Evolutionary conservation across 306 rosid genomes (phyloP).

Genomic region (Astragalus glycyphyllos): DNA sequence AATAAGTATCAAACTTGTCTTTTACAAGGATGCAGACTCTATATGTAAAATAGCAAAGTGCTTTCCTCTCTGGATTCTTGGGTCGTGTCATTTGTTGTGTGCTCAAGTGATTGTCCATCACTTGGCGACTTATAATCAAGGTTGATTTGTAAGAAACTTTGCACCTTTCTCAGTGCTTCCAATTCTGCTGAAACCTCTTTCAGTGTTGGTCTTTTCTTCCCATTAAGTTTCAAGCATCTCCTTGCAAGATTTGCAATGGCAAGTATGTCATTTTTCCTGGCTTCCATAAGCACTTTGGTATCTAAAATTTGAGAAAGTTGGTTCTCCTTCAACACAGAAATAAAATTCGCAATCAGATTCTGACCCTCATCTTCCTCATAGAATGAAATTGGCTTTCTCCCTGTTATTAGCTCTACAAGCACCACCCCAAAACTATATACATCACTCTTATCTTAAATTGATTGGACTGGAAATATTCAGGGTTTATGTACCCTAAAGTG

Average conservation of each 20-base stretch:
- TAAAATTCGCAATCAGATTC: slow-evolving; percentile 53
- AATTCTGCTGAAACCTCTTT: slow-evolving; percentile 56
- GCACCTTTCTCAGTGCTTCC: slow-evolving; percentile 52
- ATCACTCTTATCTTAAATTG: slow-evolving; percentile 59
- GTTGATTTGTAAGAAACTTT: slow-evolving; percentile 40
- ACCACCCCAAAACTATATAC: slow-evolving; percentile 69
- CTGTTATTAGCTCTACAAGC: slow-evolving; percentile 60
- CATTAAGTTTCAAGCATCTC: slow-evolving; percentile 60
- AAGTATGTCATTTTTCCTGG: slow-evolving; percentile 41
- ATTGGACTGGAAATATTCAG: slow-evolving; percentile 64
- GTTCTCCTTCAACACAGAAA: slow-evolving; percentile 47
- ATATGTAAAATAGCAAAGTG: slow-evolving; percentile 27
- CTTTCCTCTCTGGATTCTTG: slow-evolving; percentile 45
- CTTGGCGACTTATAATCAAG: slow-evolving; percentile 14
- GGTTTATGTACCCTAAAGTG: slow-evolving; percentile 74
- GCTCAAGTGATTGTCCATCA: not conserved
- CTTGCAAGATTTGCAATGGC: slow-evolving; percentile 55
- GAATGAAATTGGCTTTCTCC: slow-evolving; percentile 50
- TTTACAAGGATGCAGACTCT: slow-evolving; percentile 40
- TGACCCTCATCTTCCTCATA: slow-evolving; percentile 42
- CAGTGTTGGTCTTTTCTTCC: slow-evolving; percentile 68
- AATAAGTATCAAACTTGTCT: not conserved
- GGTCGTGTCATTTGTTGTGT: not conserved
- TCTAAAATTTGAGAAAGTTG: slow-evolving; percentile 48
- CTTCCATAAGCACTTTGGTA: slow-evolving; percentile 44